Conservation (phyloP, 345 rosid genomes). For the Boechera stricta region DNA sequence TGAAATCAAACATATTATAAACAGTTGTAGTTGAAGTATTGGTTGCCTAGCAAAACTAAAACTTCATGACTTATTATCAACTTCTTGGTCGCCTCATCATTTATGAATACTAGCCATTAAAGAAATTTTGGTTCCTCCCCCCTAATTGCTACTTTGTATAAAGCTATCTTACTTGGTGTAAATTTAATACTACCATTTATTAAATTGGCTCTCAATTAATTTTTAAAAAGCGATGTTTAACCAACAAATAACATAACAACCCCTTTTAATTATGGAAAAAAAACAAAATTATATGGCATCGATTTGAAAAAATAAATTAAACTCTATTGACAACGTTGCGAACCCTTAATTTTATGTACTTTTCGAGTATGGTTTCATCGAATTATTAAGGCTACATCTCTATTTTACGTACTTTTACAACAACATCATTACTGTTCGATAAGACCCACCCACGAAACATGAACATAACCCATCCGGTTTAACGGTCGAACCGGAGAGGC, state of each 20-base stretch:
- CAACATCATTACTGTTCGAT: not conserved
- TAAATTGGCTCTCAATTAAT: not conserved
- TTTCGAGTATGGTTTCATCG: not conserved
- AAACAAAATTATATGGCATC: not conserved
- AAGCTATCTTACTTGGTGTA: not conserved
- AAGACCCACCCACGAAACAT: conserved; percentile 9
- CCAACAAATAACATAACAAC: not conserved
- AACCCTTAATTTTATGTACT: conserved; percentile 17
- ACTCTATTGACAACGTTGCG: not conserved
- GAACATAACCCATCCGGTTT: conserved; percentile 7
- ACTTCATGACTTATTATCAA: not conserved
- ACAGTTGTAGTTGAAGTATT: not conserved
- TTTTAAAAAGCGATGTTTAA: conserved; percentile 2
- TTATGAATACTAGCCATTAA: not conserved
- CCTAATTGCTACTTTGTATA: not conserved
- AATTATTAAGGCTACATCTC: conserved; percentile 29
- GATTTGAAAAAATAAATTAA: not conserved
- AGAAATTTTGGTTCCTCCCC: not conserved
- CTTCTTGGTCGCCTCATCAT: conserved; percentile 10
- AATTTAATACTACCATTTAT: not conserved
- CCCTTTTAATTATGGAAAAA: not conserved
- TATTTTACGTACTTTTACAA: not conserved
- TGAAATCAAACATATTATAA: not conserved
- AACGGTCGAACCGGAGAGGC: conserved; percentile 5
- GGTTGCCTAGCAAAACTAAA: not conserved